A percentile compares a stretch with the other conserved stretches of the same genome.
Evolutionary conservation across 495 filamentous ascomycete species (phyloP).

Genomic region (Lepidopterella palustris): DNA sequence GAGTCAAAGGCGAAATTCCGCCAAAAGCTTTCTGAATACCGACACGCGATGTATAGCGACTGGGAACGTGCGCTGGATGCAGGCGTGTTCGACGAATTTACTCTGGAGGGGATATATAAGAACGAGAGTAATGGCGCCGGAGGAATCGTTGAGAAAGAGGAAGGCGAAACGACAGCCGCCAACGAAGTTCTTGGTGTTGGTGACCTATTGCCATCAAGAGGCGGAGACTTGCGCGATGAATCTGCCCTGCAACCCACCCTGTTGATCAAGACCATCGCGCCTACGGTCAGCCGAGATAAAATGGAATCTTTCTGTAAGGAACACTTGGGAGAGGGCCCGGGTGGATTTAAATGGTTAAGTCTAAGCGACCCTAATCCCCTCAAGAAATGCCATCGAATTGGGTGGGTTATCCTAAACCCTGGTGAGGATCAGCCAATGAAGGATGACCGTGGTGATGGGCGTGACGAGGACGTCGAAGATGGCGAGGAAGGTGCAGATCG

Average conservation of each 20-base stretch:
- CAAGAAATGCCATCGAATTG: conserved; percentile 96
- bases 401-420: conserved; percentile 93
- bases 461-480: conserved; percentile 59
- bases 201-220: conserved; percentile 73
- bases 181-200: conserved; percentile 90
- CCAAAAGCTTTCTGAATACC: conserved; percentile 63
- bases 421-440: conserved; percentile 54
- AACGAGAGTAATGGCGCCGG: conserved; percentile 83
- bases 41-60: conserved; percentile 64
- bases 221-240: conserved; percentile 78
- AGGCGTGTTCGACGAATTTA: conserved; percentile 88
- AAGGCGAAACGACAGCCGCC: conserved; percentile 81
- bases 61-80: conserved; percentile 79
- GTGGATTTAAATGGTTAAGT: conserved; percentile 85
- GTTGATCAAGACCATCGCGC: conserved; percentile 96
- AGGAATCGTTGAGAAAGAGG: conserved; percentile 85
- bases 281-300: conserved; percentile 89
- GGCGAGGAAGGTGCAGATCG: conserved; percentile 46
- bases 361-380: conserved; percentile 93
- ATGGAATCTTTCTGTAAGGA: conserved; percentile 89
- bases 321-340: conserved; percentile 76
- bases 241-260: conserved; percentile 78
- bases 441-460: conserved; percentile 54
- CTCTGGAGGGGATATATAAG: conserved; percentile 91
- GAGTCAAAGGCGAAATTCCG: conserved; percentile 67